Base-by-base conservation (phyloP, 176 grass and related monocot species). In the Ananas comosus region DNA sequence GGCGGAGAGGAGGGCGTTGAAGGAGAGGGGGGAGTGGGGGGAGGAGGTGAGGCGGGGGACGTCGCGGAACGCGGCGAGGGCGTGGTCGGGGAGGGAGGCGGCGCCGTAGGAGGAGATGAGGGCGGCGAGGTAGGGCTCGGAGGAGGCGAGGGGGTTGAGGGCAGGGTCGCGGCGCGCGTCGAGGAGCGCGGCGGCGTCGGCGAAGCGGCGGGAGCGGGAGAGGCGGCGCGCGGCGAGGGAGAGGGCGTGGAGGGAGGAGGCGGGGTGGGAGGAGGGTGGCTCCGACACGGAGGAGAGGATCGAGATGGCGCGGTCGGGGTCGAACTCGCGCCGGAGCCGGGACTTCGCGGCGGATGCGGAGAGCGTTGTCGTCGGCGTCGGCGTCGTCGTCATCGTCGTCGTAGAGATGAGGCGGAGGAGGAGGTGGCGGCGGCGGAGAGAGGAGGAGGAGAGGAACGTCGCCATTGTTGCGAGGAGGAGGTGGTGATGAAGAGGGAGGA, bases 1-100 rank as follows among this genome's bases (percentile, higher is more conserved):
- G 63, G 83, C 74, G 13, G 83, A 85, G 49, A 96, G 86, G 68
- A 96, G 76, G 13, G 85, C 83, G 71, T 96, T 92, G 71, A 92
- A 83, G 50, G 86, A 83, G 49, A 87, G 48, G 11, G 76, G 2
- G 13, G 92, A 80, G 51, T 66, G 73, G 9, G 81, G 76, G 19
- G 47, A 12, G 1, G 70, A 52, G 33, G 79, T 84, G 58, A 78
- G 68, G 14, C 58, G 51, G 21, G 18, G 75, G 21, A 77, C 59
- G 18, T 80, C 63, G 51, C 76, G 69, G 67, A 96, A 91, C 64
- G 85, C 74, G 19, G 71, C 27, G 49, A 82, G 49, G 53, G 86
- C 92, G 59, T 83, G 79, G 57, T 82, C 78, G 0, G 86, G 76
- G 70, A 96, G 79, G 29, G 63, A 69, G 14, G 88, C 88, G 29